A percentile compares a stretch with the other conserved stretches of the same genome.
Evolutionary conservation across 176 grass and related monocot genomes (phyloP).

Genomic region (Chloris gayana): DNA sequence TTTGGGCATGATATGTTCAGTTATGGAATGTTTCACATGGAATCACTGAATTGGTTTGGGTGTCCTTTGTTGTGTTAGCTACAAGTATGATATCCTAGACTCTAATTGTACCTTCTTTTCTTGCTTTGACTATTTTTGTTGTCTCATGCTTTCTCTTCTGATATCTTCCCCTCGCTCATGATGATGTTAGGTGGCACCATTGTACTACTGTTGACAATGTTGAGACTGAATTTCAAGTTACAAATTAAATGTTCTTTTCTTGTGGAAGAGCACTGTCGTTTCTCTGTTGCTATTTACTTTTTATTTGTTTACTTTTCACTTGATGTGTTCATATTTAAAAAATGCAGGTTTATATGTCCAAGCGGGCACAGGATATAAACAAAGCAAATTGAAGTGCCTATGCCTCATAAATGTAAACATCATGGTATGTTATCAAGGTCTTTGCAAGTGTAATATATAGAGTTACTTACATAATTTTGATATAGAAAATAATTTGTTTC

Average conservation of each 20-base stretch:
- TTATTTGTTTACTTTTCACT: constrained; percentile 35
- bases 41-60: constrained; percentile 26
- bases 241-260: constrained; percentile 35
- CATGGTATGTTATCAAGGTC: constrained; percentile 42
- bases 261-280: constrained; percentile 37
- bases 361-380: constrained; percentile 36
- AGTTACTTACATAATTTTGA: constrained; percentile 34
- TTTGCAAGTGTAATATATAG: constrained; percentile 36
- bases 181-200: constrained; percentile 43
- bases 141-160: constrained; percentile 25
- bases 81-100: background rate
- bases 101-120: constrained; percentile 13
- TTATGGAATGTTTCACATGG: constrained; percentile 12
- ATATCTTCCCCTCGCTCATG: constrained; percentile 41
- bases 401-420: constrained; percentile 45
- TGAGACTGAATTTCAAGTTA: constrained; percentile 36
- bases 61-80: constrained; percentile 22
- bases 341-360: constrained; percentile 43
- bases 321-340: constrained; percentile 39
- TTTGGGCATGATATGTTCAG: constrained; percentile 3
- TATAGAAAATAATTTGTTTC: constrained; percentile 27
- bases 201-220: constrained; percentile 33
- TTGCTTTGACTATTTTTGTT: constrained; percentile 22
- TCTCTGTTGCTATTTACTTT: constrained; percentile 31
- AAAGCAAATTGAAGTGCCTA: constrained; percentile 44